Percentiles rank a stretch among this genome's conserved stretches.
These are phyloP conservation scores for Luzula sylvatica DNA, from an alignment of 176 grass and related monocot genomes.

Conservation along the genomic window DNA sequence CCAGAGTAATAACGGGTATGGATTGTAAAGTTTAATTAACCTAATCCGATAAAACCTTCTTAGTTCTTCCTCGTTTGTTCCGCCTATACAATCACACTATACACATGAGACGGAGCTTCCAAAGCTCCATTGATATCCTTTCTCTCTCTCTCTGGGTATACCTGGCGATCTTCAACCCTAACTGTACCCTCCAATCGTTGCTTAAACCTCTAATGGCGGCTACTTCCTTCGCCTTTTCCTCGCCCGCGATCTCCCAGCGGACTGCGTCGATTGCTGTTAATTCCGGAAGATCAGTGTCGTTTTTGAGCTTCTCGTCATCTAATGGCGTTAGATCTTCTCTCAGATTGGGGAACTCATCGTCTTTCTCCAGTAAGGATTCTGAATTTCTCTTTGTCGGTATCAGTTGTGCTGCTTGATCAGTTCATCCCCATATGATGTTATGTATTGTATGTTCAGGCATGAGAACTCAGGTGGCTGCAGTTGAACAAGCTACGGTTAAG, in stretches of 20 bases:
- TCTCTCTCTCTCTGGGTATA: neutral
- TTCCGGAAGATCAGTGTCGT: constrained; percentile 7
- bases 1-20: no score
- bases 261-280: neutral
- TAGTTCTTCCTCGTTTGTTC: constrained; percentile 19
- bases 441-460: constrained; percentile 46
- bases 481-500: constrained; percentile 34
- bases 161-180: constrained; percentile 23
- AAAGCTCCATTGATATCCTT: neutral
- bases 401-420: neutral
- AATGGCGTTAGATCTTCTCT: neutral
- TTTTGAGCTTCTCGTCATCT: neutral
- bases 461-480: constrained; percentile 52
- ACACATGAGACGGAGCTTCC: no score
- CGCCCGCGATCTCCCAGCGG: neutral
- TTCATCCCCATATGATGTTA: neutral
- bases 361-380: constrained; percentile 15
- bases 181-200: neutral
- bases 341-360: neutral
- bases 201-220: constrained; percentile 25
- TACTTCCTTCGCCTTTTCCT: constrained; percentile 12
- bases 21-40: neutral
- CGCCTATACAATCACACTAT: neutral
- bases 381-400: neutral
- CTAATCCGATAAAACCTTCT: neutral